Conservation (phyloP, 2,329 filamentous ascomycete genomes). For the Sarocladium kiliense region DNA sequence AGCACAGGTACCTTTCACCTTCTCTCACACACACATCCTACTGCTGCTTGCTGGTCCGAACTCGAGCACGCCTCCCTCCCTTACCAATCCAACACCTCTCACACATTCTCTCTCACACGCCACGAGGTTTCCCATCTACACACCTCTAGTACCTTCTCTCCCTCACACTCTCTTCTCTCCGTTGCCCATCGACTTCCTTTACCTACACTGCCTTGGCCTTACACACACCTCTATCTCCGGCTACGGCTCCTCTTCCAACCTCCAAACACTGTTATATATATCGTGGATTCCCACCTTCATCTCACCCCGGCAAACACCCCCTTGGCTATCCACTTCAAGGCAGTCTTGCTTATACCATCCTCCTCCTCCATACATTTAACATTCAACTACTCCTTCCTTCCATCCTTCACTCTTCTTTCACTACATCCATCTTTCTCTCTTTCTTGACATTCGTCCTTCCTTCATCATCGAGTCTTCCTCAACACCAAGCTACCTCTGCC, state of each 20-base stretch:
- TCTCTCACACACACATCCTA: too few species aligned
- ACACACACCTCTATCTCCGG: constrained; percentile 1
- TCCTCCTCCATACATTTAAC: background rate
- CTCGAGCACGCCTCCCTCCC: too few species aligned
- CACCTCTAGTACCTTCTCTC: background rate
- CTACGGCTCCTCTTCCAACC: background rate
- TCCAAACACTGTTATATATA: constrained; percentile 2
- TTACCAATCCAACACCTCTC: too few species aligned
- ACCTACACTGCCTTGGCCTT: background rate
- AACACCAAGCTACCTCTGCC: too few species aligned
- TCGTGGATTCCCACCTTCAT: background rate
- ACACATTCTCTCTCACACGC: too few species aligned
- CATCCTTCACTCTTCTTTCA: constrained; percentile 4
- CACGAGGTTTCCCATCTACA: background rate
- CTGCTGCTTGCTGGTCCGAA: too few species aligned
- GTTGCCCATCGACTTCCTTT: background rate
- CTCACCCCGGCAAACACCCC: background rate
- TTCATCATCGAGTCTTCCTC: background rate
- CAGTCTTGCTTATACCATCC: background rate
- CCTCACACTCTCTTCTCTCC: background rate
- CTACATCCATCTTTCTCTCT: background rate
- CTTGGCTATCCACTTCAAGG: background rate
- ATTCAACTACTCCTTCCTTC: constrained; percentile 7
- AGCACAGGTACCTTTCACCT: too few species aligned
- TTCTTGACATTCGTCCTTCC: background rate